phyloP scores from a whole-genome alignment of 1,139 yeast genomes.

The Candida sanyaensis region DNA sequence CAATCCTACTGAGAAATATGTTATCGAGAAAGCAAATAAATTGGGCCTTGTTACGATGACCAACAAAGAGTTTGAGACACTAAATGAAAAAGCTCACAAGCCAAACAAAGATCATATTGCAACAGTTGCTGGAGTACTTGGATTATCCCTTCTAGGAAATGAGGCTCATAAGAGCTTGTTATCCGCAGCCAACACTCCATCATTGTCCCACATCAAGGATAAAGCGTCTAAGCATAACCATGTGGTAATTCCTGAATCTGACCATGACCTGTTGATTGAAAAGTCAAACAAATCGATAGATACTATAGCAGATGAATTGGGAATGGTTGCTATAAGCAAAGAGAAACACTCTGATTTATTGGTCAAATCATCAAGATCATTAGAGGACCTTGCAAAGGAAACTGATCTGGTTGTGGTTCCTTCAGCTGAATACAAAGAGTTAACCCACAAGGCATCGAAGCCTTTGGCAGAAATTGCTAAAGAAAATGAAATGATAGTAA shows the following conservation, averaged over 20 bases:
- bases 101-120: constrained; percentile 18
- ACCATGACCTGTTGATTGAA: constrained; percentile 12
- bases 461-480: constrained; percentile 14
- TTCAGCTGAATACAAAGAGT: constrained; percentile 5
- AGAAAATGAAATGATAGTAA: constrained; percentile 14
- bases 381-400: constrained; percentile 16
- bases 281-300: constrained; percentile 18
- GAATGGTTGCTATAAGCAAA: constrained; percentile 11
- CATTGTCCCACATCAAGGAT: constrained; percentile 21
- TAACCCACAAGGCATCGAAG: constrained; percentile 7
- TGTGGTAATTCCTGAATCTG: constrained; percentile 18
- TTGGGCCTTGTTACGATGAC: constrained; percentile 17
- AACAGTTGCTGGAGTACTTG: constrained; percentile 12
- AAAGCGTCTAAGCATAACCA: constrained; percentile 20
- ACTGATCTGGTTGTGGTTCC: constrained; percentile 14
- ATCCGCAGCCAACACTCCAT: constrained; percentile 18
- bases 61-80: constrained; percentile 12
- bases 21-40: constrained; percentile 20
- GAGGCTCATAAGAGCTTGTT: constrained; percentile 18
- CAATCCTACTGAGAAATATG: constrained; percentile 26
- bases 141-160: constrained; percentile 30
- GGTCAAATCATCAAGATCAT: constrained; percentile 6
- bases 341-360: constrained; percentile 9
- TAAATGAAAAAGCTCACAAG: constrained; percentile 7
- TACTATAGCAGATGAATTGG: constrained; percentile 16